phyloP scores from a whole-genome alignment of 208 protist genomes.

The Wallacemonas sp. region DNA sequence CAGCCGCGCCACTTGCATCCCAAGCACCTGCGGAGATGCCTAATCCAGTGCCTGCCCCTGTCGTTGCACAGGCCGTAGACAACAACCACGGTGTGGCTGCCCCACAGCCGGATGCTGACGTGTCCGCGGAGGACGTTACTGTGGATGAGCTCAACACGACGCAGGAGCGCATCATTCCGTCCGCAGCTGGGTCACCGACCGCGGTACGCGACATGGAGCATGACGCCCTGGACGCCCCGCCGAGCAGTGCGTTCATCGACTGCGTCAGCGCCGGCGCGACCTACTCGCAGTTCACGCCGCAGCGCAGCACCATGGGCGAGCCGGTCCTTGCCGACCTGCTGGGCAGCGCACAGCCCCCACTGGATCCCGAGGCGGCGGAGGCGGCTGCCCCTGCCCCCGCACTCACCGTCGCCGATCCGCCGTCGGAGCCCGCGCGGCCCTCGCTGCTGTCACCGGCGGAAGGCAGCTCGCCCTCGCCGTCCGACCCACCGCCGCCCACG shows the following conservation, averaged over 20 bases:
- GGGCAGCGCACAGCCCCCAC: not conserved
- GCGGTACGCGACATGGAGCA: not conserved
- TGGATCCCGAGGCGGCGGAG: too few species aligned
- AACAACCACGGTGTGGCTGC: not conserved
- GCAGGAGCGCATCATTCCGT: conserved; percentile 9
- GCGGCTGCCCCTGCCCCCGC: not conserved
- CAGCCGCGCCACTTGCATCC: not conserved
- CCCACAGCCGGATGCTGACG: not conserved
- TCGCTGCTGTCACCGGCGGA: not conserved
- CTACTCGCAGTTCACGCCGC: conserved; percentile 1
- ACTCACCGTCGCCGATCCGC: not conserved
- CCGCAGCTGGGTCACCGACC: not conserved
- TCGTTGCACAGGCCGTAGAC: not conserved
- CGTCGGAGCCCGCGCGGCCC: not conserved
- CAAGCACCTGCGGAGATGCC: too few species aligned
- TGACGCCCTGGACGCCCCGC: conserved; percentile 13
- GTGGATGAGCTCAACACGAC: conserved; percentile 1
- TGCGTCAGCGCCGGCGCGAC: conserved; percentile 23
- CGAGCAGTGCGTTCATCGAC: conserved; percentile 35
- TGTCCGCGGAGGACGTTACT: not conserved
- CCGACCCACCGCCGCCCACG: too few species aligned
- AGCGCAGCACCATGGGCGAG: conserved; percentile 1
- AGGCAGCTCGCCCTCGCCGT: not conserved
- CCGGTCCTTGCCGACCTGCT: not conserved
- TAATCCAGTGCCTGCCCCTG: too few species aligned